Conservation (phyloP, 2,329 filamentous ascomycete species). For the Stachybotrys chlorohalonatus region DNA sequence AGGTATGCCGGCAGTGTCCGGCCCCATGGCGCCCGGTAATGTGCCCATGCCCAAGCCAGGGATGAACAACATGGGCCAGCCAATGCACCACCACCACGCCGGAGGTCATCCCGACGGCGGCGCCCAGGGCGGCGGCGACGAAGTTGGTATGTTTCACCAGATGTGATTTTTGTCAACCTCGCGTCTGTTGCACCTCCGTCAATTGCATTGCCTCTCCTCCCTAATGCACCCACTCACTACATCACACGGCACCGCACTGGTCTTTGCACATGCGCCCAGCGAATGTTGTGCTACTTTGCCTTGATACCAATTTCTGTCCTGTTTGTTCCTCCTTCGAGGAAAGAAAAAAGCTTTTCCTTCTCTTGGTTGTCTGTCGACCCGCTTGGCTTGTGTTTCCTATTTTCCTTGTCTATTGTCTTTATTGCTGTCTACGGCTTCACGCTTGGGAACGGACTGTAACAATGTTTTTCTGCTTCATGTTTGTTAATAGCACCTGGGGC, state of each 20-base stretch:
- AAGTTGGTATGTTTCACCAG: conserved; percentile 98
- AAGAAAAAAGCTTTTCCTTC: conserved; percentile 10
- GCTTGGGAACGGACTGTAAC: conserved; percentile 22
- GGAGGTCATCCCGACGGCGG: conserved; percentile 37
- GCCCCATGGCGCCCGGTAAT: conserved; percentile 51
- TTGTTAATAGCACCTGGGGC: conserved; percentile 16
- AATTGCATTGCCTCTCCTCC: conserved; percentile 12
- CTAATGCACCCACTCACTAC: conserved; percentile 7
- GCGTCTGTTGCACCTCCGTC: conserved; percentile 29
- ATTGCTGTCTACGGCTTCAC: conserved; percentile 11
- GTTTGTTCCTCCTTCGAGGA: conserved; percentile 1
- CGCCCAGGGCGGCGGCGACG: conserved; percentile 60
- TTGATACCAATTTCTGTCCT: conserved; percentile 24
- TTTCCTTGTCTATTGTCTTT: conserved; percentile 11
- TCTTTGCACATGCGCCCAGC: conserved; percentile 4
- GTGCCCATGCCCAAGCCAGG: conserved; percentile 56
- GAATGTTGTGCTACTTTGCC: conserved; percentile 24
- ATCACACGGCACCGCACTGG: conserved; percentile 8
- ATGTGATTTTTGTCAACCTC: conserved; percentile 53
- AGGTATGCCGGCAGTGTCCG: conserved; percentile 52
- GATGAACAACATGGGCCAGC: conserved; percentile 56
- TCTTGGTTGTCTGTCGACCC: conserved; percentile 5
- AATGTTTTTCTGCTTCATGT: conserved; percentile 12
- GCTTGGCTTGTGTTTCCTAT: conserved; percentile 8
- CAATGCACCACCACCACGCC: conserved; percentile 59